Evolutionary conservation across 2,329 filamentous ascomycete species (phyloP).

Genomic region (Coniosporium tulheliwenetii): DNA sequence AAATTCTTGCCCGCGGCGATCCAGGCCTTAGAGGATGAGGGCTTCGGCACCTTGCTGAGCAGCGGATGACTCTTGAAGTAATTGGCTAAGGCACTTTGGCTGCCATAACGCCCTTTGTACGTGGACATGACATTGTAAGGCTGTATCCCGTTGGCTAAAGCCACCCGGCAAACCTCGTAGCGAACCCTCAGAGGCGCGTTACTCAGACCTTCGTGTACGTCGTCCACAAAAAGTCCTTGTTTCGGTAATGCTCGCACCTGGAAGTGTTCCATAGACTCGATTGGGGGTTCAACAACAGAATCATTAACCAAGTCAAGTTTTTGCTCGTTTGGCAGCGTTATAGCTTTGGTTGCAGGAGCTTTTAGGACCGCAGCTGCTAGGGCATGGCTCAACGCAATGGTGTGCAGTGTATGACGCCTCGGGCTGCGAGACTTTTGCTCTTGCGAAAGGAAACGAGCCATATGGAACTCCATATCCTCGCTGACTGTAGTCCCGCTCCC

Average conservation of each 20-base stretch:
- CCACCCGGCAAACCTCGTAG: conserved; percentile 1
- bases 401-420: background rate
- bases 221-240: conserved; percentile 1
- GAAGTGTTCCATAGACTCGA: background rate
- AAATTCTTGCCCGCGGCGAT: background rate
- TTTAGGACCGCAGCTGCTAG: background rate
- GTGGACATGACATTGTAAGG: background rate
- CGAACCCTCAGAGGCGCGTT: background rate
- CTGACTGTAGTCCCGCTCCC: too few relatives aligned
- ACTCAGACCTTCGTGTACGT: background rate
- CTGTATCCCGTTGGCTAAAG: background rate
- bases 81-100: background rate
- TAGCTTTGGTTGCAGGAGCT: background rate
- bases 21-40: background rate
- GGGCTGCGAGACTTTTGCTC: background rate
- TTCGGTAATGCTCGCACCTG: background rate
- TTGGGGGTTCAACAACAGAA: background rate
- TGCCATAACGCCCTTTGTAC: background rate
- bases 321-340: background rate
- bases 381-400: background rate
- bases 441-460: too few relatives aligned
- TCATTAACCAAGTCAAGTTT: background rate
- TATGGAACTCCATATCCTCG: too few relatives aligned
- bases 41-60: background rate
- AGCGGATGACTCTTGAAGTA: background rate